Percentiles rank a stretch among this genome's conserved stretches.
Evolutionary conservation across 2,329 filamentous ascomycete species (phyloP).

Genomic region (Sporothrix schenckii): DNA sequence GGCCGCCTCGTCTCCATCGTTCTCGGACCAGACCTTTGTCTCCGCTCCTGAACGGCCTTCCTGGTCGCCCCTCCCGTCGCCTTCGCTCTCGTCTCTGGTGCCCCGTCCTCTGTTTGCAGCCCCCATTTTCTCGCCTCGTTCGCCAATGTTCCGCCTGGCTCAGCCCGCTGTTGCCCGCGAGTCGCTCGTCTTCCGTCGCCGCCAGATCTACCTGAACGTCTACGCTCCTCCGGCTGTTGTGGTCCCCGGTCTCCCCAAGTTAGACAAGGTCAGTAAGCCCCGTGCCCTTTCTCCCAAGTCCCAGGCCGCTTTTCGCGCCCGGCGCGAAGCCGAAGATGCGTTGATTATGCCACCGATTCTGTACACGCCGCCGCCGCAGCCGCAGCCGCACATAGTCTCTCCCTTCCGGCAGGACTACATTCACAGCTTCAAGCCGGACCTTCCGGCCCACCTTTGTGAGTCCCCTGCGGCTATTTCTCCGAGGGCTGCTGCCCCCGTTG

Average conservation of each 20-base stretch:
- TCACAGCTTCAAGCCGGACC: neutral
- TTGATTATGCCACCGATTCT: slow-evolving; percentile 1
- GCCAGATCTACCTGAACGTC: neutral
- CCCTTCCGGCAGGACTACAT: slow-evolving; percentile 4
- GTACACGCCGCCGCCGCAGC: neutral
- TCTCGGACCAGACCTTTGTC: neutral
- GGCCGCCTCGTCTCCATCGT: neutral
- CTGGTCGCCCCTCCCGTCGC: slow-evolving; percentile 12
- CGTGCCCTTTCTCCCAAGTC: too few relatives aligned
- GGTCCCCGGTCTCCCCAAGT: neutral
- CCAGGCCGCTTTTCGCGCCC: neutral
- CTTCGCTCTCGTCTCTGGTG: neutral
- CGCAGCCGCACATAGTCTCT: neutral
- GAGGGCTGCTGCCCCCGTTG: neutral
- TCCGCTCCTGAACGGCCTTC: neutral
- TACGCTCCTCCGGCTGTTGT: neutral
- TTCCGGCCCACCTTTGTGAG: neutral
- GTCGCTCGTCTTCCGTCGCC: slow-evolving; percentile 4
- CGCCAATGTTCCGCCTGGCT: neutral
- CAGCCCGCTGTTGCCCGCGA: neutral
- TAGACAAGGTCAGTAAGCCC: neutral
- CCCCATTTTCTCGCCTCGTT: too few relatives aligned
- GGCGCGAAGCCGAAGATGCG: neutral
- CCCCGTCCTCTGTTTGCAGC: slow-evolving; percentile 5
- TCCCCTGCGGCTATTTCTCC: neutral